phyloP scores from a whole-genome alignment of 345 rosid genomes.

The Eucalyptus fibrosa region DNA sequence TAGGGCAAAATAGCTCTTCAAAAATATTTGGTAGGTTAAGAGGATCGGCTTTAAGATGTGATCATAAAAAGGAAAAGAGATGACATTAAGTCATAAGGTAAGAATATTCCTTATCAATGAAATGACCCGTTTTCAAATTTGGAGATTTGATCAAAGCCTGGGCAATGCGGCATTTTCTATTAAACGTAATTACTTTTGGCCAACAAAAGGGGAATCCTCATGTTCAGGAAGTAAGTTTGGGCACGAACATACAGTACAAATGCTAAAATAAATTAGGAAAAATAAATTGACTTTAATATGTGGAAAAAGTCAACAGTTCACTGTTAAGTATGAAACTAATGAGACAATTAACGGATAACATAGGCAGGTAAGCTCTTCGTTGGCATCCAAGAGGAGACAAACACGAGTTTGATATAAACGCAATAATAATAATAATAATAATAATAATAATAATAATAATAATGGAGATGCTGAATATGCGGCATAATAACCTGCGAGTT shows the following conservation, averaged over 20 bases:
- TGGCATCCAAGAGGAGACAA: not conserved
- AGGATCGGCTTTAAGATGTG: not conserved
- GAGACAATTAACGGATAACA: not conserved
- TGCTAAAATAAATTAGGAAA: not conserved
- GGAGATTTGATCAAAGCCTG: not conserved
- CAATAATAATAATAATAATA: not conserved
- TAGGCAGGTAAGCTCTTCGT: not conserved
- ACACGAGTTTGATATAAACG: not conserved
- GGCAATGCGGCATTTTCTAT: not conserved
- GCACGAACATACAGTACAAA: not conserved
- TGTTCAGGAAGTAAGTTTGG: not conserved
- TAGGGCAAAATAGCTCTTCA: not conserved
- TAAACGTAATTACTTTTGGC: not conserved
- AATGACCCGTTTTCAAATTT: not conserved
- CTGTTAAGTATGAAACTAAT: not conserved
- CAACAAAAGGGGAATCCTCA: not conserved
- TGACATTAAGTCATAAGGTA: not conserved
- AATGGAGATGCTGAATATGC: not conserved
- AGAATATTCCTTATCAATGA: not conserved
- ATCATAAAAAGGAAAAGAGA: not conserved
- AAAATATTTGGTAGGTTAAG: not conserved
- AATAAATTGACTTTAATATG: not conserved
- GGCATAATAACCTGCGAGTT: not conserved
- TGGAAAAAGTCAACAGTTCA: not conserved
- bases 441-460: not conserved